Base-by-base conservation (phyloP, 768 basidiomycete species). In the Rhodotorula kratochvilovae region DNA sequence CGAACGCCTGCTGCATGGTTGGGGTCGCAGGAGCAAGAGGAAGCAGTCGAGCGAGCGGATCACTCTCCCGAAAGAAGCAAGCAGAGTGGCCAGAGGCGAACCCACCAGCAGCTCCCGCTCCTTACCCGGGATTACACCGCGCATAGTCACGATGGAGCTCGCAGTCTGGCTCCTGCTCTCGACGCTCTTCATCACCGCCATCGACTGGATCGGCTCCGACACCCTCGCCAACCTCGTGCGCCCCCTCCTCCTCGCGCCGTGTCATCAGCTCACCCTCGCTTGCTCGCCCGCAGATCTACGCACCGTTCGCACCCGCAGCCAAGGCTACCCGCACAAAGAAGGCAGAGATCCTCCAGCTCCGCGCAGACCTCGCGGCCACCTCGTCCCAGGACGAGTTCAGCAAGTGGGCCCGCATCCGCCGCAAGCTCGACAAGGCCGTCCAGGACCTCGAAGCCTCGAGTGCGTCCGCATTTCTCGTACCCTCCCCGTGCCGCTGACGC, bases 341-440 rank as follows among this genome's bases (percentile, higher is more conserved):
- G 81, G 82, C 85, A 15, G 88, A 93, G 66, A 86, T 97, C 42
- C 83, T 97, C 55, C 80, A 82, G 39, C 88, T 87, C 48, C 94
- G 94, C 81, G 84, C 89, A 35, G 92, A 97, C 79, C 86, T 98
- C 6, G 80, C 89, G 72, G 87, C 87, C 79, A 98, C 93, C 45
- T 92, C 90, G 77, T 90, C 92, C 27, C 96, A 98, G 79, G 94
- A 97, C 78, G 91, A 98, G 78, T 99, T 99, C 79, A 91, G 93
- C 29, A 97, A 92, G 82, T 98, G 96, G 95, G 95, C 95, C 58
- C 93, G 92, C 82, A 82, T 98, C 78, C 83, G 90, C 76, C 82
- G 96, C 75, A 91, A 86, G 76, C 87, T 97, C 56, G 95, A 98
- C 82, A 97, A 95, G 81, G 91, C 89, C 29, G 81, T 96, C 27